Evolutionary conservation across 164 flowering plant genomes (phyloP).

Genomic region (Houttuynia cordata): DNA sequence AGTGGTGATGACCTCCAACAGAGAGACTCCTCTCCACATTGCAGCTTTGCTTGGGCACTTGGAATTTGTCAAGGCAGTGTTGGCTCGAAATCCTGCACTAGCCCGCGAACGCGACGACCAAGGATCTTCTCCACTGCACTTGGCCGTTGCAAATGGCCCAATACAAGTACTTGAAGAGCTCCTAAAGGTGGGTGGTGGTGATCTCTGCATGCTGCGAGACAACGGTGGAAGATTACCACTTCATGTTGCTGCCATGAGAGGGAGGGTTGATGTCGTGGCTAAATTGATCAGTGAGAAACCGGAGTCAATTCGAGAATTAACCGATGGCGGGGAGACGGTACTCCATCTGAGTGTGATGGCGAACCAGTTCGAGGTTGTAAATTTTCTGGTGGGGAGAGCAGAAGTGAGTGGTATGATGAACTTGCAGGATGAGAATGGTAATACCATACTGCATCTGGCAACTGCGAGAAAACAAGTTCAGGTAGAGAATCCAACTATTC

Average conservation of each 20-base stretch:
- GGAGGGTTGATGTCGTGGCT: neutral
- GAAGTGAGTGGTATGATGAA: neutral
- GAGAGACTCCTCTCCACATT: neutral
- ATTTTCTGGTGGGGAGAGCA: neutral
- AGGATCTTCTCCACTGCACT: conserved; percentile 7
- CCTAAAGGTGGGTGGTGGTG: neutral
- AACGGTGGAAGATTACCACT: neutral
- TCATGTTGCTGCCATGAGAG: conserved; percentile 4
- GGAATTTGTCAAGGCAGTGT: neutral
- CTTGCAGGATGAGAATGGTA: neutral
- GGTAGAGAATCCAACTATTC: no score
- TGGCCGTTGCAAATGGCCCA: conserved; percentile 1
- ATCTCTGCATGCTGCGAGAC: conserved; percentile 1
- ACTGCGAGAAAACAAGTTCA: neutral
- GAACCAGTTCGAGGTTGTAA: conserved; percentile 1
- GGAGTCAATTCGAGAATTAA: neutral
- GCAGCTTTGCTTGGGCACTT: neutral
- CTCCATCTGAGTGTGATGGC: conserved; percentile 2
- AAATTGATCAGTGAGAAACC: neutral
- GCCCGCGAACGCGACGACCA: neutral
- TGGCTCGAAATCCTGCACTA: neutral
- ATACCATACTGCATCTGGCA: conserved; percentile 4
- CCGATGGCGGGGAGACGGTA: neutral
- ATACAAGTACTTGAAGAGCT: neutral
- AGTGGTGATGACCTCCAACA: neutral